A percentile compares a stretch with the other conserved stretches of the same genome.
phyloP scores from a whole-genome alignment of 2,329 filamentous ascomycete species.

The Botryosphaeria agaves region DNA sequence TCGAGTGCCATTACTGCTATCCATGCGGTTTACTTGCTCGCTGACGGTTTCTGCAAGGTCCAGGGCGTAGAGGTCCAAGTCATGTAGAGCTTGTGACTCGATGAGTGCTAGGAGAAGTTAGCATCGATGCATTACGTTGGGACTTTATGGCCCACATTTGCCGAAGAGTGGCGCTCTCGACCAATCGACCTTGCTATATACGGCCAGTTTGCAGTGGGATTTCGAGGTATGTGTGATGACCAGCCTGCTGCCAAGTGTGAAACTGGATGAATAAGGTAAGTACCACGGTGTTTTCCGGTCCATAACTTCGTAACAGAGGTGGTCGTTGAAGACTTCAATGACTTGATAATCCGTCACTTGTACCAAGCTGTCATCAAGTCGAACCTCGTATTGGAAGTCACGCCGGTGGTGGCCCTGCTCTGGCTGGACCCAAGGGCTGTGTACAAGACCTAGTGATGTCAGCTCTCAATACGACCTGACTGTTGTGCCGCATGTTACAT shows the following conservation, averaged over 20 bases:
- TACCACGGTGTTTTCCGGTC: slow-evolving; percentile 59
- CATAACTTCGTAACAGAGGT: slow-evolving; percentile 48
- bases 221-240: slow-evolving; percentile 90
- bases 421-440: slow-evolving; percentile 65
- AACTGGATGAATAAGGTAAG: slow-evolving; percentile 61
- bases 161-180: slow-evolving; percentile 35
- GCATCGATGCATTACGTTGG: slow-evolving; percentile 1
- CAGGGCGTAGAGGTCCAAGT: slow-evolving; percentile 54
- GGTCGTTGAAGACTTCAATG: slow-evolving; percentile 48
- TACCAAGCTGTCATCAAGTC: slow-evolving; percentile 36
- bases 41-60: slow-evolving; percentile 60
- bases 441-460: slow-evolving; percentile 61
- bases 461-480: too few species aligned
- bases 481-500: too few species aligned
- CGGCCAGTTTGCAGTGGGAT: slow-evolving; percentile 76
- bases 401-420: slow-evolving; percentile 57
- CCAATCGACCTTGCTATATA: slow-evolving; percentile 85
- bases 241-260: slow-evolving; percentile 74
- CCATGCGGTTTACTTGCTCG: slow-evolving; percentile 60
- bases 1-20: slow-evolving; percentile 56
- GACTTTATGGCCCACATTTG: slow-evolving; percentile 15
- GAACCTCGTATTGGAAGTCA: slow-evolving; percentile 65
- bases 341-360: slow-evolving; percentile 60
- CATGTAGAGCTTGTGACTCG: slow-evolving; percentile 51
- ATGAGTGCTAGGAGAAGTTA: slow-evolving; percentile 25